Base-by-base conservation (phyloP, 176 grass and related monocot species). In the Carex parvula region DNA sequence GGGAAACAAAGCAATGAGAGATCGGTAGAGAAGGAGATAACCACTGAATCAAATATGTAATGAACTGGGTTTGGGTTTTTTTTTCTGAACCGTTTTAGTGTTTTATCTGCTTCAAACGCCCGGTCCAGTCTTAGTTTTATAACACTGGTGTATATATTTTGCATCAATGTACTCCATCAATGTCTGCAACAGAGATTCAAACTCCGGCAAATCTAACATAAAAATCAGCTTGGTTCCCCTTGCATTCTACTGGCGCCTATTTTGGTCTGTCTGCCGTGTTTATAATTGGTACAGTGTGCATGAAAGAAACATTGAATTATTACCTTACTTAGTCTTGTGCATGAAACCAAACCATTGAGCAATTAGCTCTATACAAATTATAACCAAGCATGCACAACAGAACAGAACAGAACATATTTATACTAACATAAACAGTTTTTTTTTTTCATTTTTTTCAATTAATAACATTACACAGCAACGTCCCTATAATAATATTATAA, bases 401-500 rank as follows among this genome's bases (percentile, higher is more conserved):
- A 42, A 50, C n/a, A n/a, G n/a, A n/a, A n/a, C 46, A 50, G 2
- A 64, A 26, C 53, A 58, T 8, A 26, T 64, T 15, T 60, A 42
- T 63, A 60, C 35, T 64, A 81, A 46, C 39, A 64, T 64, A 60
- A 41, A 81, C 35, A 64, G 30, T 46, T 67, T 48, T 50, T n/a
- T n/a, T n/a, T n/a, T 30, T 50, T 30, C 5, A n/a, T 48, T 66
- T 64, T 77, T 56, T 56, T 77, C 13, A 18, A 78, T 33, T 56
- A 78, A 48, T 44, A 42, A 73, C 73, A 57, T 78, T 78, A 78
- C 22, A 78, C 52, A 56, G 52, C 52, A 78, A 57, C 52, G 17
- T 56, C 12, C 73, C 73, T 78, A 78, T 57, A 78, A 57, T 77
- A 77, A 76, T 77, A 44, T n/a, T 26, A 60, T 75, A 46, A 21